Base-by-base conservation (phyloP, 495 filamentous ascomycete genomes). In the Podospora fimiseda region DNA sequence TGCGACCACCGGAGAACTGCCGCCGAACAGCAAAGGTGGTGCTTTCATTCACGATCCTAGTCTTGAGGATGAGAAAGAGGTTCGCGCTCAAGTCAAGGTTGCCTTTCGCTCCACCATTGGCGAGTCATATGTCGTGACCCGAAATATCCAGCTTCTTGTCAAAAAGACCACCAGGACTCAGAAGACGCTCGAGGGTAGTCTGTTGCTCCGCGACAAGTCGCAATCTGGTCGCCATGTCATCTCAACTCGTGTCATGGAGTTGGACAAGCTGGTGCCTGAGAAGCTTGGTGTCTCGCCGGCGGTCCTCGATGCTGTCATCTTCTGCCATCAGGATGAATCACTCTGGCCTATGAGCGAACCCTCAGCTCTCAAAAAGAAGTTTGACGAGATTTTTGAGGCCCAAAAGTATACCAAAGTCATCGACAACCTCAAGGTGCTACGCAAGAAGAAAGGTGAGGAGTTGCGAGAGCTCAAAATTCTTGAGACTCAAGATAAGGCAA, bases 241-340 rank as follows among this genome's bases (percentile, higher is more conserved):
- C 22, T 95, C 92, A 14, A 87, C 86, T 2, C 79, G 82, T 7
- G 85, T 88, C 13, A 81, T 82, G 1, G 86, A 96, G 52, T 73
- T 98, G 23, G 84, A 96, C 63, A 75, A 82, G 57, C 79, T 91
- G 44, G 82, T 97, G 70, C 89, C 93, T 1, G 80, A 89, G 55
- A 87, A 90, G 57, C 77, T 98, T 4, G 93, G 94, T 27, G 93
- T 96, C 8, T 93, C 90, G 2, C 83, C 85, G 51, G 90, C 93
- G 8, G 80, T 98, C 13, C 78, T 98, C 27, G 90, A 97, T 42
- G 85, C 81, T 43, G 93, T 98, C 62, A 96, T 98, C 58, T 98
- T 98, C 70, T 98, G 93, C 65, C 93, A 98, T 66, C 93, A 98
- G 60, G 93, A 98, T 57, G 93, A 98, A 53, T 96, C 92, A 50